Conservation (phyloP, 257 asterid species). For the Penstemon newberryi region DNA sequence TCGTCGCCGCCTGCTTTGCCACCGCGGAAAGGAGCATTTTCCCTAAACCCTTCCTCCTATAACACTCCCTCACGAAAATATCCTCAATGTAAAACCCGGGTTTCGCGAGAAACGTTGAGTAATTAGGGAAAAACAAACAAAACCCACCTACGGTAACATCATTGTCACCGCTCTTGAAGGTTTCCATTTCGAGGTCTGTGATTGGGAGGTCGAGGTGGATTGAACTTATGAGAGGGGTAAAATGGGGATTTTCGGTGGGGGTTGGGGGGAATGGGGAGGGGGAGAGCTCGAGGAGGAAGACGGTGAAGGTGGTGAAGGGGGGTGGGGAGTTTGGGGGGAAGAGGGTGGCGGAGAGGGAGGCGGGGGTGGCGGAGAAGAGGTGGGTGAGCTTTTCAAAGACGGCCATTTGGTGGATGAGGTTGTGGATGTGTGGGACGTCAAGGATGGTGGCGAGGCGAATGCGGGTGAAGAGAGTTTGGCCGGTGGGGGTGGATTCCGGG, state of each 20-base stretch:
- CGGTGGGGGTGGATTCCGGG: conserved; percentile 32
- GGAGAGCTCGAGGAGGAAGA: conserved; percentile 57
- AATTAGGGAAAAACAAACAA: conserved; percentile 80
- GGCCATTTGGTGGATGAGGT: conserved; percentile 70
- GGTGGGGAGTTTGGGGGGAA: conserved; percentile 52
- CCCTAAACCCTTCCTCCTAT: conserved; percentile 84
- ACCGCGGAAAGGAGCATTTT: conserved; percentile 65
- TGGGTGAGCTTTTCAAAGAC: conserved; percentile 55
- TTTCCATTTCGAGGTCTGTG: conserved; percentile 57
- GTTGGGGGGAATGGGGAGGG: conserved; percentile 31
- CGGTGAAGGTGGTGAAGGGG: conserved; percentile 55
- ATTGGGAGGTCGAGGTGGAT: conserved; percentile 59
- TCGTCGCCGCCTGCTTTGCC: conserved; percentile 83
- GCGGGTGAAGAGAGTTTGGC: conserved; percentile 47
- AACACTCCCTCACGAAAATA: conserved; percentile 77
- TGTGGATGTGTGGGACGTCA: conserved; percentile 64
- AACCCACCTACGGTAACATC: conserved; percentile 59
- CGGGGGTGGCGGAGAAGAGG: conserved; percentile 50
- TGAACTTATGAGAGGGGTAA: conserved; percentile 42
- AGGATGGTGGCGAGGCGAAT: conserved; percentile 50
- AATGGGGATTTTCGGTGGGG: conserved; percentile 30
- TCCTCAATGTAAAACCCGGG: conserved; percentile 87
- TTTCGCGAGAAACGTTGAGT: conserved; percentile 74
- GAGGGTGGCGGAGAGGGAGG: conserved; percentile 52
- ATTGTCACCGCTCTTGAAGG: conserved; percentile 42